Evolutionary conservation across 805 yeast species (phyloP).

Genomic region (Wickerhamiella kurtzmanii): DNA sequence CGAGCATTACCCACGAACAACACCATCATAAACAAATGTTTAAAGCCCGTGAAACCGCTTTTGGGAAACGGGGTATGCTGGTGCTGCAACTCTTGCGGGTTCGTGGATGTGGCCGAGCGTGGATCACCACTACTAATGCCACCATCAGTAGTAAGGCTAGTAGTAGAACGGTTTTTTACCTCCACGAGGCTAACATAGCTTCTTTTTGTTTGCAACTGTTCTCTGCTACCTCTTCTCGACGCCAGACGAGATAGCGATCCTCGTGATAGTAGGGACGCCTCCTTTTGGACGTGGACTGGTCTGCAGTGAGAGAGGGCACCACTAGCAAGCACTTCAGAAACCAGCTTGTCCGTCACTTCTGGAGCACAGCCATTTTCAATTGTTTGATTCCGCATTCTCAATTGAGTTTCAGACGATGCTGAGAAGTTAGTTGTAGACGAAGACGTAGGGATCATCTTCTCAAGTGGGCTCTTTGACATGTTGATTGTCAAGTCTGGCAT

Average conservation of each 20-base stretch:
- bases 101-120: neutral
- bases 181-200: neutral
- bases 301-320: constrained; percentile 8
- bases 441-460: neutral
- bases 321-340: neutral
- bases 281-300: constrained; percentile 14
- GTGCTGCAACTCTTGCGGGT: neutral
- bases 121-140: neutral
- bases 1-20: constrained; percentile 30
- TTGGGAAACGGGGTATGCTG: constrained; percentile 4
- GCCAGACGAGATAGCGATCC: constrained; percentile 1
- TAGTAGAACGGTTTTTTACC: constrained; percentile 1
- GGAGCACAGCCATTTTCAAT: neutral
- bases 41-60: constrained; percentile 26
- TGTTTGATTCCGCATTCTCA: neutral
- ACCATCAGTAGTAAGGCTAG: too few relatives aligned
- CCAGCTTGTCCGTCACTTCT: neutral
- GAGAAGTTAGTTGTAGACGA: neutral
- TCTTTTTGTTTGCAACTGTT: neutral
- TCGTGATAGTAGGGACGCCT: constrained; percentile 17
- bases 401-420: neutral
- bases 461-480: neutral
- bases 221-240: neutral
- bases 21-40: constrained; percentile 29
- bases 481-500: neutral